These are phyloP conservation scores for Rosa lucieae DNA, from an alignment of 306 rosid genomes.

Conservation along the genomic window DNA sequence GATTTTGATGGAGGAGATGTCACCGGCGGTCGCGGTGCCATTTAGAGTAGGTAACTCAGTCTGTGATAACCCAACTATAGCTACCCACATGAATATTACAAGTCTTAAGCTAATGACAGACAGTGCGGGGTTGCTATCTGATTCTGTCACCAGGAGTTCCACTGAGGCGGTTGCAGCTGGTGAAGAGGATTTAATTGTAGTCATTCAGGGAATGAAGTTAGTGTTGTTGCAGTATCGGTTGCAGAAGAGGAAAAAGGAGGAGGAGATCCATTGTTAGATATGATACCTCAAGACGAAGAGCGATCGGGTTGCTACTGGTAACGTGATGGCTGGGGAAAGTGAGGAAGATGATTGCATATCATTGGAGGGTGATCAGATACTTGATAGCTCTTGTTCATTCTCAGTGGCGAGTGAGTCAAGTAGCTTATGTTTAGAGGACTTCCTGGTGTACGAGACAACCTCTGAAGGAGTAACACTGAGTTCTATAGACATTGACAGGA, in stretches of 20 bases:
- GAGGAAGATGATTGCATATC: constrained; percentile 78
- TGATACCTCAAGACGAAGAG: constrained; percentile 49
- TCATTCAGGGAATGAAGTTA: constrained; percentile 42
- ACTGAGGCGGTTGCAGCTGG: constrained; percentile 39
- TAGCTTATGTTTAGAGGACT: constrained; percentile 73
- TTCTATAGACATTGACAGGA: constrained; percentile 45
- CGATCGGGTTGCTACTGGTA: constrained; percentile 37
- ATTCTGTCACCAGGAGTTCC: constrained; percentile 43
- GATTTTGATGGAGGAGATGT: constrained; percentile 82
- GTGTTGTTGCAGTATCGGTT: constrained; percentile 27
- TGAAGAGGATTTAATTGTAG: constrained; percentile 47
- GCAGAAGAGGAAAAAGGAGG: constrained; percentile 40
- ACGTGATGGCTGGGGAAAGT: constrained; percentile 40
- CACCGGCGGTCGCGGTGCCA: constrained; percentile 60
- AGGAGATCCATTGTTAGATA: constrained; percentile 34
- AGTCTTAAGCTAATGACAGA: constrained; percentile 73
- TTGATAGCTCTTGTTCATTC: constrained; percentile 67
- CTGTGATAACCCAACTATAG: constrained; percentile 64
- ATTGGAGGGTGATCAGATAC: constrained; percentile 62
- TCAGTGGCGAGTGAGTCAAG: constrained; percentile 71
- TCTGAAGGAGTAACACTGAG: constrained; percentile 46
- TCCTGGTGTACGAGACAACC: constrained; percentile 48
- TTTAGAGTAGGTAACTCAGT: constrained; percentile 74
- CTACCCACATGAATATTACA: constrained; percentile 60
- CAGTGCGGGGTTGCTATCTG: constrained; percentile 48